These are phyloP conservation scores for Sesbania bispinosa DNA, from an alignment of 306 rosid genomes.

Conservation along the genomic window DNA sequence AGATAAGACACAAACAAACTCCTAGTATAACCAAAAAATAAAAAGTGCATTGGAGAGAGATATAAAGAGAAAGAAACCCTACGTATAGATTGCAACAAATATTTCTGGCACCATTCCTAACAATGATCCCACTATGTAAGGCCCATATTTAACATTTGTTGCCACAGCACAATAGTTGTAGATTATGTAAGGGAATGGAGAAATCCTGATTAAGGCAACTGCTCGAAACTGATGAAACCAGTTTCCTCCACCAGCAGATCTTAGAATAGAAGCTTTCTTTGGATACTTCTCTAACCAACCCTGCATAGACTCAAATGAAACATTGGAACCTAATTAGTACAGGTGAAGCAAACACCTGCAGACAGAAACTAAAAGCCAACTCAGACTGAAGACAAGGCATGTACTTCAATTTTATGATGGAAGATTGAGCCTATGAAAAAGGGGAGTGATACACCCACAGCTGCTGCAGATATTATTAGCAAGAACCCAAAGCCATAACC, in stretches of 20 bases:
- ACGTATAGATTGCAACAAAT: slow-evolving; percentile 95
- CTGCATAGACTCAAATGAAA: slow-evolving; percentile 41
- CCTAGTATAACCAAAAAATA: not conserved
- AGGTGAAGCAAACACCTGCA: not conserved
- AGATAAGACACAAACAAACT: not conserved
- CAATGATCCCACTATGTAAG: slow-evolving; percentile 86
- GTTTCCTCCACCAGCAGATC: slow-evolving; percentile 91
- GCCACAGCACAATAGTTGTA: slow-evolving; percentile 96
- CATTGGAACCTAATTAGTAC: not conserved
- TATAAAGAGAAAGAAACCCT: slow-evolving; percentile 32
- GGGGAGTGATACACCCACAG: slow-evolving; percentile 92
- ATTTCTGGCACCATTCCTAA: slow-evolving; percentile 94
- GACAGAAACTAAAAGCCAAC: not conserved
- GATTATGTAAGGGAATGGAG: slow-evolving; percentile 91
- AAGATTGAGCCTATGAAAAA: slow-evolving; percentile 69
- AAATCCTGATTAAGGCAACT: slow-evolving; percentile 84
- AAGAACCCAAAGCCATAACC: slow-evolving; percentile 96
- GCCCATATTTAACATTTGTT: slow-evolving; percentile 86
- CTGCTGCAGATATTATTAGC: slow-evolving; percentile 63
- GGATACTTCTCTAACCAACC: slow-evolving; percentile 96
- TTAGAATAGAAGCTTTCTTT: slow-evolving; percentile 79
- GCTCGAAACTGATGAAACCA: slow-evolving; percentile 95
- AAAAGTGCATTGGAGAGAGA: not conserved
- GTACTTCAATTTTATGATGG: slow-evolving; percentile 78
- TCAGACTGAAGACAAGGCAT: slow-evolving; percentile 4